These are phyloP conservation scores for Boletellus sp. DNA, from an alignment of 1,284 basidiomycete genomes.

Conservation along the genomic window DNA sequence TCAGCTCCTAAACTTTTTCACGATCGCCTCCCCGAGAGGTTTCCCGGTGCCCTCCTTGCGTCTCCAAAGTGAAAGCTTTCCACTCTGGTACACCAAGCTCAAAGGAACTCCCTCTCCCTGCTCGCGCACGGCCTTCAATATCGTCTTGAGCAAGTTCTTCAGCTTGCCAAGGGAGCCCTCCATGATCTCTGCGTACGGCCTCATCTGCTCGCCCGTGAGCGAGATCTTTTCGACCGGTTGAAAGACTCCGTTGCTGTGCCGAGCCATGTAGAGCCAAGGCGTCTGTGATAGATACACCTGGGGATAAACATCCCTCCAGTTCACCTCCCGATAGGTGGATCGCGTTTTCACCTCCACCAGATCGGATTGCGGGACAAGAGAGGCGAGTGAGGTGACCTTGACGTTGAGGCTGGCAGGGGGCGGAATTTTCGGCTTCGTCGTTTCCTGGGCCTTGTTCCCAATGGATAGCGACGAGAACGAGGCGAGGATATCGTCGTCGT, in stretches of 20 bases:
- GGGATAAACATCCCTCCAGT: constrained; percentile 40
- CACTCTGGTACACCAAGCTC: constrained; percentile 24
- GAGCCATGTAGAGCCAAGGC: constrained; percentile 34
- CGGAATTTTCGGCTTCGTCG: constrained; percentile 1
- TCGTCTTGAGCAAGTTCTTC: constrained; percentile 23
- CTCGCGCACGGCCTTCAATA: constrained; percentile 26
- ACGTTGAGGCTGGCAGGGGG: constrained; percentile 12
- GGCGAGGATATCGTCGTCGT: constrained; percentile 24
- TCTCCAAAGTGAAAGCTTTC: constrained; percentile 23
- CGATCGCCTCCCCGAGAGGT: constrained; percentile 18
- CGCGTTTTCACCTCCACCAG: constrained; percentile 43
- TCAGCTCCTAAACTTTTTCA: constrained; percentile 15
- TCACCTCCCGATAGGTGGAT: constrained; percentile 20
- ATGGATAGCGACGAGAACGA: constrained; percentile 30
- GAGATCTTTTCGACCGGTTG: constrained; percentile 26
- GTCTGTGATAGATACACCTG: constrained; percentile 43
- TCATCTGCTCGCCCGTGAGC: constrained; percentile 26
- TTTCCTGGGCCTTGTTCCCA: neutral
- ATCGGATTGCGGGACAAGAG: constrained; percentile 33
- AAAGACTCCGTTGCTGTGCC: constrained; percentile 34
- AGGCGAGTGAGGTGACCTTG: constrained; percentile 11
- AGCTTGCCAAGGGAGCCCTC: constrained; percentile 23
- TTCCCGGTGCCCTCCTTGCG: constrained; percentile 25
- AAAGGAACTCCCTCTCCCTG: constrained; percentile 26
- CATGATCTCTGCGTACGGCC: constrained; percentile 19